Base-by-base conservation (phyloP, 2,329 filamentous ascomycete species). In the Drechslera avenae region DNA sequence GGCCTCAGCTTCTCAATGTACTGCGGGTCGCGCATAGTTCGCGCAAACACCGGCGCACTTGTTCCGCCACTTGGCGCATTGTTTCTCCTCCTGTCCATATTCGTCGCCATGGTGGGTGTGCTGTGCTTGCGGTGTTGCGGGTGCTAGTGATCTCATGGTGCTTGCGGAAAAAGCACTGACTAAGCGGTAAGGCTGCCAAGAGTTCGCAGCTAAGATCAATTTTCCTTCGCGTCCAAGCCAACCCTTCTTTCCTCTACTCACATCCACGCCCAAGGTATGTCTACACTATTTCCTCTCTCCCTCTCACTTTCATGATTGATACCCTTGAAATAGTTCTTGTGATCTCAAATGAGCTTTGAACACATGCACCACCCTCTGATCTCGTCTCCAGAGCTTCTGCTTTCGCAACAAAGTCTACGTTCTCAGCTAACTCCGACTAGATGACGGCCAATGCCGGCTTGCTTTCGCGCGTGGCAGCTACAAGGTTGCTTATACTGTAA, bases 21-120 rank as follows among this genome's bases (percentile, higher is more conserved):
- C 18, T 75, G 73, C 10, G 79, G 75, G 59, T 84, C 74, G 34
- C 77, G 73, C 13, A 77, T 66, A 18, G 78, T 76, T 50, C 76
- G 76, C 41, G 78, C 82, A 69, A 87, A 97, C 3, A 91, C 76
- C 1, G 91, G 90, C 13, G 91, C 83, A 28, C 82, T 76, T 7
- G 91, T 97, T 21, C 85, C 84, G 45, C 90, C 89, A 33, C 86
- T 80, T 5, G 94, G 94, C 4, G 91, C 91, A 75, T 97, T 97
- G 61, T 96, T 86, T 64, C 94, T 86, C 76, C 93, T 87, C 73
- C 92, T 85, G 73, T 99, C 94, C 10, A 56, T 58, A 46, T 66
- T 69, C 51, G 63, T 65, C 18, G 66, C 58, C 50, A 60, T 67
- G 47, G 30, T 51, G 34, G 45, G 46, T 56, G 43, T 41, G 33